Percentiles rank a stretch among this genome's conserved stretches.
Conservation (phyloP, 164 flowering plant species). For the Sextonia rubra region DNA sequence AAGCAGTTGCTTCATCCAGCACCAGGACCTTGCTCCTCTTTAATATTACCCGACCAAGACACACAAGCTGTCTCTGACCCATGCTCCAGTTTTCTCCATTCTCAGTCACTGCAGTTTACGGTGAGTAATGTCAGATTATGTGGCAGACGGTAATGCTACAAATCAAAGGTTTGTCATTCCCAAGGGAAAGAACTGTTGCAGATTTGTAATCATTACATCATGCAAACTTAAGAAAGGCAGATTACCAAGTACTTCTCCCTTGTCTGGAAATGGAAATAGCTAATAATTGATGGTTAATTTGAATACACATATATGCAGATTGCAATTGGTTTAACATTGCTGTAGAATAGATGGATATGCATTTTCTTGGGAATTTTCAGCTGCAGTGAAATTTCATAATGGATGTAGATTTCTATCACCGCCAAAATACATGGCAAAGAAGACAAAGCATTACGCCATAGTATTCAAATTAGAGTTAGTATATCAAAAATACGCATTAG, state of each 20-base stretch:
- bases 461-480: too few relatives aligned
- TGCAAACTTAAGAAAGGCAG: neutral
- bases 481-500: neutral
- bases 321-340: neutral
- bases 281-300: too few relatives aligned
- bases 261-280: too few relatives aligned
- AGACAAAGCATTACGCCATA: neutral
- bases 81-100: constrained; percentile 95
- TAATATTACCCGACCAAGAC: constrained; percentile 76
- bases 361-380: too few relatives aligned
- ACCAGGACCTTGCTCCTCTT: constrained; percentile 76
- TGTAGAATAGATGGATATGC: too few relatives aligned
- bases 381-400: too few relatives aligned
- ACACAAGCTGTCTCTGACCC: constrained; percentile 85
- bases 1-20: constrained; percentile 91
- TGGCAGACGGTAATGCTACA: neutral
- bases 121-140: neutral
- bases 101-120: constrained; percentile 41
- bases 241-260: neutral
- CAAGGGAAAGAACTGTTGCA: neutral
- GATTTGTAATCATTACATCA: neutral
- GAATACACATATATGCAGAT: neutral
- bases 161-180: neutral
- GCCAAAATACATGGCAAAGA: neutral
- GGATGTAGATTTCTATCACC: neutral